Conservation (phyloP, 2,329 filamentous ascomycete species). For the Stagonosporopsis vannaccii region DNA sequence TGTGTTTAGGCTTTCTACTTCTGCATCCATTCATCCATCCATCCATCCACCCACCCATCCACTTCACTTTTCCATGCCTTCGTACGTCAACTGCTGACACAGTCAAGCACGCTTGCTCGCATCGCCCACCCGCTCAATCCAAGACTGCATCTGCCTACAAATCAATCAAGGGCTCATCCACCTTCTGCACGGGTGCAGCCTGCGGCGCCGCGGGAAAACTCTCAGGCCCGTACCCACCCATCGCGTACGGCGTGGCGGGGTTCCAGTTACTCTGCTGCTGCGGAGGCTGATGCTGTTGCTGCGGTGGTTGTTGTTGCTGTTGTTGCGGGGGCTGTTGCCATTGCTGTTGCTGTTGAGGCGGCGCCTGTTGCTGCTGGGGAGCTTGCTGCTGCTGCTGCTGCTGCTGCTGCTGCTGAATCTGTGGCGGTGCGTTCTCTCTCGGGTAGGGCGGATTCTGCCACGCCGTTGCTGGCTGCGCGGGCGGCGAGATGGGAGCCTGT, state of each 20-base stretch:
- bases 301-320: conserved; percentile 26
- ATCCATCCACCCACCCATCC: too few relatives aligned
- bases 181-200: conserved; percentile 56
- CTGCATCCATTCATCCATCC: too few relatives aligned
- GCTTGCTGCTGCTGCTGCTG: conserved; percentile 16
- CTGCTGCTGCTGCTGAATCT: conserved; percentile 10
- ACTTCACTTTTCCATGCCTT: too few relatives aligned
- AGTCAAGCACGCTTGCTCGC: too few relatives aligned
- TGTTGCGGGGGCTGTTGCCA: conserved; percentile 27
- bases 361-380: conserved; percentile 26
- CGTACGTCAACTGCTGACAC: too few relatives aligned
- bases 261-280: conserved; percentile 47
- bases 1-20: too few relatives aligned
- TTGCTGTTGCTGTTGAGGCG: conserved; percentile 13
- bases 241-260: conserved; percentile 47
- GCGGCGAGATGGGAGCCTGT: conserved; percentile 42
- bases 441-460: conserved; percentile 45
- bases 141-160: conserved; percentile 55
- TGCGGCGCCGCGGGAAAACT: conserved; percentile 71
- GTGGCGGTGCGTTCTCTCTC: conserved; percentile 37
- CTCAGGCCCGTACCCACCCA: conserved; percentile 52
- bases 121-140: neutral
- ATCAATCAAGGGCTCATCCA: conserved; percentile 82
- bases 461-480: conserved; percentile 39
- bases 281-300: conserved; percentile 40